A percentile compares a stretch with the other conserved stretches of the same genome.
Evolutionary conservation across 768 basidiomycete species (phyloP).

Genomic region (Amanita thiersii): DNA sequence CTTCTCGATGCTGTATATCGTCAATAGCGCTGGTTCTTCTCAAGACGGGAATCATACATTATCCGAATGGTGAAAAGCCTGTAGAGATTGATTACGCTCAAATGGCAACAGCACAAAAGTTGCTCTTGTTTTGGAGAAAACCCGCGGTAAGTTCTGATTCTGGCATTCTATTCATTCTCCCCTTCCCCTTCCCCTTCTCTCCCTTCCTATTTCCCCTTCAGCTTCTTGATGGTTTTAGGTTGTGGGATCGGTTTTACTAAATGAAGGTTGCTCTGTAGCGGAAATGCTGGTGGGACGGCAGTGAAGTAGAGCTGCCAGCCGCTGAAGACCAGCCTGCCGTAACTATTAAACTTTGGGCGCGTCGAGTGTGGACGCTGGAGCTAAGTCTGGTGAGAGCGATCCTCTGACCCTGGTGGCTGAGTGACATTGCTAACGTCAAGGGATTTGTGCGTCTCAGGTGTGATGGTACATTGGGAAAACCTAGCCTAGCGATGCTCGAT

Average conservation of each 20-base stretch:
- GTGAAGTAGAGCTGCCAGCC: constrained; percentile 77
- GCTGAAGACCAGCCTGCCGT: constrained; percentile 41
- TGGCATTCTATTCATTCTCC: constrained; percentile 6
- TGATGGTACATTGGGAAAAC: not conserved
- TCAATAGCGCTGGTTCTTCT: constrained; percentile 96
- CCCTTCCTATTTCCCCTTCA: too few species aligned
- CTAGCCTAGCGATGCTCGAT: not conserved
- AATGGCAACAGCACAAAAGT: constrained; percentile 96
- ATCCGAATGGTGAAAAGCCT: constrained; percentile 53
- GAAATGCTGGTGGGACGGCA: constrained; percentile 99
- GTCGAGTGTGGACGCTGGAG: constrained; percentile 97
- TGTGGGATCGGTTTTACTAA: not conserved
- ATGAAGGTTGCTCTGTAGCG: constrained; percentile 42
- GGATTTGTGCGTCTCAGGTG: constrained; percentile 2
- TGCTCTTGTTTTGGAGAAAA: constrained; percentile 97
- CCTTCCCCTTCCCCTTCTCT: constrained; percentile 5
- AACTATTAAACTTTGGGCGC: constrained; percentile 88
- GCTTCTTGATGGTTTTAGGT: too few species aligned
- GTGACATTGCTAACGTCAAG: constrained; percentile 2
- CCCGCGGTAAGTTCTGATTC: constrained; percentile 98
- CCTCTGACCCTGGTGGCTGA: not conserved
- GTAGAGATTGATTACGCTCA: constrained; percentile 86
- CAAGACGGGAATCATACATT: constrained; percentile 92
- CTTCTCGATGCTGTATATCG: constrained; percentile 94
- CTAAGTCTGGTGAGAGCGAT: constrained; percentile 66